Evolutionary conservation across 1,284 basidiomycete genomes (phyloP), one percentile per base, ranked within the genome.

Genomic region (Leccinum subrobustum): DNA sequence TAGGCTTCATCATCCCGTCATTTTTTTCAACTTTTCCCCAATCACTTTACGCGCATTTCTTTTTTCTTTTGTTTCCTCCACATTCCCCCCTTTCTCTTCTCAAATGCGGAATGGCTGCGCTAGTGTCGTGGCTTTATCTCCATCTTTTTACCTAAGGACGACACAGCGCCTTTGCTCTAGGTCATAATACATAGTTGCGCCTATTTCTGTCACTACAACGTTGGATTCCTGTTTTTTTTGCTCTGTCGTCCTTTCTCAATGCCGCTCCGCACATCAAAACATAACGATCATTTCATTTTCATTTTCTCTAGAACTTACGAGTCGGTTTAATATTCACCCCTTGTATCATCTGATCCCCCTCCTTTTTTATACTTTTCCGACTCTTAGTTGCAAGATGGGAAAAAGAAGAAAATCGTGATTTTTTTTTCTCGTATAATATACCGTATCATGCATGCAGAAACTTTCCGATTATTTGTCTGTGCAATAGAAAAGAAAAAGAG

Each of bases 181-280:
- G 70, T 74, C 67, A 59, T 74, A 71, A 74, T 71, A 62, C 60
- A 55, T 63, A 48, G 59, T 64, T 60, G 68, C 65, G 60, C 60
- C 63, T 64, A 60, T 56, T 29, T 72, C 66, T 65, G 64, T 74
- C 69, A 56, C 61, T 66, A 69, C 66, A 53, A 54, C 52, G 23
- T 65, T 75, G 62, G 72, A 74, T 73, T 62, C 63, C 69, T 74
- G 73, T 70, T 69, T 68, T 62, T 63, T 50, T n/a, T n/a, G 62
- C 56, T 64, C 57, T 57, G 62, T 63, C 61, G 60, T 61, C 63
- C 7, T 25, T 53, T 25, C 23, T 27, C 23, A 4, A 35, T 37
- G 27, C 18, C 56, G 48, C 14, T 25, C 20, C 8, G 50, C 59
- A 51, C 73, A 73, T 63, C 60, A 63, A 67, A 70, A 70, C 63